Conservation (phyloP, 257 asterid species). For the Ophiorrhiza pumila region DNA sequence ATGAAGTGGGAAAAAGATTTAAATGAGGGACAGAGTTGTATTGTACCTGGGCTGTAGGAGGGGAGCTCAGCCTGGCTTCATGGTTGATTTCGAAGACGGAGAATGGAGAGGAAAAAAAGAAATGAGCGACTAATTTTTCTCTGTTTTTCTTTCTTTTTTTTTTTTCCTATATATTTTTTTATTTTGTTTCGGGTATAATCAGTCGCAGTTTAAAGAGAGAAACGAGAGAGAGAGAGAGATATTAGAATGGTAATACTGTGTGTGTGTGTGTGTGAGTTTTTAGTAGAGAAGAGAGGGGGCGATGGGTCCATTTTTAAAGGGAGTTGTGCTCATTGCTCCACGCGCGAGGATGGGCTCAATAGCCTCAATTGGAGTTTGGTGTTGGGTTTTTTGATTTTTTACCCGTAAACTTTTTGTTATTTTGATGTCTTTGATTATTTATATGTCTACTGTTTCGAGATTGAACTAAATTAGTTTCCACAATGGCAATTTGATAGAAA, state of each 20-base stretch:
- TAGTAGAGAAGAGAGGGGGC: neutral
- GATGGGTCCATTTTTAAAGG: constrained; percentile 9
- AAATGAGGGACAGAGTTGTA: neutral
- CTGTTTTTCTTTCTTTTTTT: neutral
- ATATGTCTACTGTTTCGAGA: too few species aligned
- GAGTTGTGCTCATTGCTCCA: neutral
- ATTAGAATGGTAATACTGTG: neutral
- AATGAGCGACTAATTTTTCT: constrained; percentile 15
- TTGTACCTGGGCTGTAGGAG: constrained; percentile 21
- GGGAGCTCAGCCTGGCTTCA: constrained; percentile 28
- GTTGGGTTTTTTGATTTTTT: neutral
- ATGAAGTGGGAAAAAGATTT: constrained; percentile 1
- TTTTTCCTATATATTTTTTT: neutral
- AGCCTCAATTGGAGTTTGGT: neutral
- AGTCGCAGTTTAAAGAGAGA: constrained; percentile 12
- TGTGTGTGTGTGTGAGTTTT: neutral
- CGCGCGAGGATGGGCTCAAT: neutral
- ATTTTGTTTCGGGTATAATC: constrained; percentile 12
- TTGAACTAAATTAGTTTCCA: too few species aligned
- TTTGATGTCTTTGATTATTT: too few species aligned
- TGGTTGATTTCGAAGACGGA: constrained; percentile 33
- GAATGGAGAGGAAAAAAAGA: constrained; percentile 15
- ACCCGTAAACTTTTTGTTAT: neutral
- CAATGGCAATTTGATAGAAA: too few species aligned
- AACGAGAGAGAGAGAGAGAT: neutral